Evolutionary conservation across 768 basidiomycete species (phyloP).

Genomic region (Boletus tomentosulus): DNA sequence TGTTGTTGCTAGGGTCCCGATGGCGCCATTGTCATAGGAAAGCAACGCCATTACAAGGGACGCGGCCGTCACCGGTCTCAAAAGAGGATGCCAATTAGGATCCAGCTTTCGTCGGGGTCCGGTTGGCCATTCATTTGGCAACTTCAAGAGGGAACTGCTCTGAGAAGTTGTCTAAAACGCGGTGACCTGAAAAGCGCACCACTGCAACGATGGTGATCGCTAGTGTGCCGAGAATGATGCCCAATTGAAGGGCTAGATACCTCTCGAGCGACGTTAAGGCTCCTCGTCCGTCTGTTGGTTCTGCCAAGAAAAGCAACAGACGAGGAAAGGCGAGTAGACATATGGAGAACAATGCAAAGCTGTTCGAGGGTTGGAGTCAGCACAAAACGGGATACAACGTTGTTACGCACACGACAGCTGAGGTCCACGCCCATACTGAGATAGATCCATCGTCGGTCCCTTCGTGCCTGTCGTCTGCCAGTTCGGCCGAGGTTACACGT

Average conservation of each 20-base stretch:
- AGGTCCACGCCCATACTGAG: constrained; percentile 38
- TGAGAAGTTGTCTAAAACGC: constrained; percentile 3
- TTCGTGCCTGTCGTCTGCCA: background rate
- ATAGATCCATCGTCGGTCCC: constrained; percentile 23
- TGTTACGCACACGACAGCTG: constrained; percentile 30
- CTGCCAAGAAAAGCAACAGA: constrained; percentile 63
- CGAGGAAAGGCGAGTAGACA: constrained; percentile 54
- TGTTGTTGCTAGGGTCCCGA: constrained; percentile 53
- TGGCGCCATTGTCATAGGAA: constrained; percentile 57
- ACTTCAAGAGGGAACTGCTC: constrained; percentile 25
- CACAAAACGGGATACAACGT: background rate
- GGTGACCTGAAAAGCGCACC: constrained; percentile 32
- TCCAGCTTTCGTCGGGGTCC: constrained; percentile 26
- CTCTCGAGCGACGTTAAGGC: constrained; percentile 62
- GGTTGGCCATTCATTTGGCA: constrained; percentile 40
- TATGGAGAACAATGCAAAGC: constrained; percentile 33
- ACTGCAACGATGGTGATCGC: constrained; percentile 56
- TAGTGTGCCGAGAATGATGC: constrained; percentile 54
- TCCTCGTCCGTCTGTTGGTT: constrained; percentile 39
- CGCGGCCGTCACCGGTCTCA: constrained; percentile 55
- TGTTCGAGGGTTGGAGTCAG: constrained; percentile 15
- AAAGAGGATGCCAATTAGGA: constrained; percentile 52
- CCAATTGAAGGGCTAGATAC: constrained; percentile 65
- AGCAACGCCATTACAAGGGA: constrained; percentile 54
- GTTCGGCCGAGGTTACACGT: constrained; percentile 9